Evolutionary conservation across 352 stramenopile species (phyloP).

Genomic region (Phytopythium chamaehyphon): DNA sequence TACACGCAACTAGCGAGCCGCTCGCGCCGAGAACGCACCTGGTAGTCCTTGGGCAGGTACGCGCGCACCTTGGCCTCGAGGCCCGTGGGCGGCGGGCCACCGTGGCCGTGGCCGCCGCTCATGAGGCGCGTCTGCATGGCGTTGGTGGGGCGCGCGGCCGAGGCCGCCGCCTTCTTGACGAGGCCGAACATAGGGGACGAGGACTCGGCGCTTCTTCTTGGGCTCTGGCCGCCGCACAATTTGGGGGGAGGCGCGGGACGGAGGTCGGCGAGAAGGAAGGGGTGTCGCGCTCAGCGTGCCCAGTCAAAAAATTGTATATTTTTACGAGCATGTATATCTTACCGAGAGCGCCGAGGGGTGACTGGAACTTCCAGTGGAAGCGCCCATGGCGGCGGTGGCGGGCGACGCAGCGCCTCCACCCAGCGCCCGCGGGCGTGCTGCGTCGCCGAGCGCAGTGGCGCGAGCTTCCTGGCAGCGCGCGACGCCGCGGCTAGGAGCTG

Average conservation of each 20-base stretch:
- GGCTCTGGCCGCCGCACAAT: slow-evolving; percentile 5
- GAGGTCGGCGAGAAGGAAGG: neutral
- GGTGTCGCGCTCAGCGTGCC: neutral
- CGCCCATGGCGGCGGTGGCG: too few relatives aligned
- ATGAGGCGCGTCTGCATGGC: slow-evolving; percentile 67
- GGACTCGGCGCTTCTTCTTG: slow-evolving; percentile 4
- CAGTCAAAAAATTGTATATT: too few relatives aligned
- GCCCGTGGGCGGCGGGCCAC: slow-evolving; percentile 52
- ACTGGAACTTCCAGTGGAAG: neutral
- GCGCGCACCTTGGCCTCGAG: slow-evolving; percentile 85
- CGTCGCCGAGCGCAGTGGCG: too few relatives aligned
- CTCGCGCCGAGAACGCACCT: slow-evolving; percentile 41
- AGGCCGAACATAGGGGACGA: slow-evolving; percentile 59
- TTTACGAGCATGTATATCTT: slow-evolving; percentile 5
- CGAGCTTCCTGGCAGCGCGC: too few relatives aligned
- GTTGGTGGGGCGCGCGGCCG: slow-evolving; percentile 43
- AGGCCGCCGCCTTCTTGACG: slow-evolving; percentile 63
- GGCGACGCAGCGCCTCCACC: too few relatives aligned
- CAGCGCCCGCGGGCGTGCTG: too few relatives aligned
- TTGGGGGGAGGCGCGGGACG: neutral
- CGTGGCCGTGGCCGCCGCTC: slow-evolving; percentile 61
- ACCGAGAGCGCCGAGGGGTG: neutral
- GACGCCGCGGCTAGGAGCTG: too few relatives aligned
- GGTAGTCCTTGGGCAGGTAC: slow-evolving; percentile 82
- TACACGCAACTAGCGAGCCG: too few relatives aligned